Evolutionary conservation across 176 grass and related monocot genomes (phyloP).

Genomic region (Chloris gayana): DNA sequence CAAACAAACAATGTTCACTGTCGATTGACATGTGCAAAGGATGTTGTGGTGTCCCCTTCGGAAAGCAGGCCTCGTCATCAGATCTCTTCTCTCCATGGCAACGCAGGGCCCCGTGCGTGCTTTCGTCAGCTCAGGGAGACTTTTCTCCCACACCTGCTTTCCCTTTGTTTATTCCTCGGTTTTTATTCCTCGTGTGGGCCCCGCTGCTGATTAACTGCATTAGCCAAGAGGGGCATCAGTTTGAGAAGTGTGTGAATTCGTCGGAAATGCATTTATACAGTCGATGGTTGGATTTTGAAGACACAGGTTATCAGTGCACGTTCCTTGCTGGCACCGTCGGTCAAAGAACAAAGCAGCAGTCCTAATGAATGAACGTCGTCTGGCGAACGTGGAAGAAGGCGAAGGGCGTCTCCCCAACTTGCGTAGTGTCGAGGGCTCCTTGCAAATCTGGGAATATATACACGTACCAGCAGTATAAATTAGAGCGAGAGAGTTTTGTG

Average conservation of each 20-base stretch:
- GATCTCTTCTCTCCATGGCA: constrained; percentile 9
- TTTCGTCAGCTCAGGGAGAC: not conserved
- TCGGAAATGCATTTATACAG: not conserved
- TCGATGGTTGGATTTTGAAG: too few relatives aligned
- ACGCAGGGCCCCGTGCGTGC: not conserved
- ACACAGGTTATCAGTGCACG: too few relatives aligned
- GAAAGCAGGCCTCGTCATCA: not conserved
- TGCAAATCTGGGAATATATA: not conserved
- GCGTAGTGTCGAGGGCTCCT: not conserved
- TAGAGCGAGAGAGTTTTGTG: not conserved
- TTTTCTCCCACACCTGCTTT: constrained; percentile 1
- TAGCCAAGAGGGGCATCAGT: not conserved
- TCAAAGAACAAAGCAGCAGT: not conserved
- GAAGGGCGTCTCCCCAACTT: constrained; percentile 7
- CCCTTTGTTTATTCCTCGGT: constrained; percentile 13
- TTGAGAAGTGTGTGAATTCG: not conserved
- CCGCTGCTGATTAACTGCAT: not conserved
- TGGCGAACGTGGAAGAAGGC: not conserved
- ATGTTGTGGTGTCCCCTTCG: not conserved
- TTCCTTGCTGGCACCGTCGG: not conserved
- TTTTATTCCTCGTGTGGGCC: not conserved
- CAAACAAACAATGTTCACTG: not conserved
- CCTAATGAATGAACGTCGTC: not conserved
- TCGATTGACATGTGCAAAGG: not conserved
- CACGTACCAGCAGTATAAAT: not conserved